Base-by-base conservation (phyloP, 2,329 filamentous ascomycete species). In the Neocatenulostroma microsporum region DNA sequence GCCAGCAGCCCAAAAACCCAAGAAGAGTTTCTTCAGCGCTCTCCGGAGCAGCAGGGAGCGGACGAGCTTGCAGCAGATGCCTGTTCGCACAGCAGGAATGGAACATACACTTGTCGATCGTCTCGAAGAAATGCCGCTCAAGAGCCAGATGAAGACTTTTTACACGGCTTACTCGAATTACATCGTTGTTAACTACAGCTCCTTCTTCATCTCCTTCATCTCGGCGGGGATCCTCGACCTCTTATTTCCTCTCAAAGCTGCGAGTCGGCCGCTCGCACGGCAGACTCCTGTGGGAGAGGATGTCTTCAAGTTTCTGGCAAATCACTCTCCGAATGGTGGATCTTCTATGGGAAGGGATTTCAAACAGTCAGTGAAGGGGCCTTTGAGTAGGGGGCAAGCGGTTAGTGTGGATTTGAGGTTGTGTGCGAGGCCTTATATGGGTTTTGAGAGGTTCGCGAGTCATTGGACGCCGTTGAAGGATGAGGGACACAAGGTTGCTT, bases 261-360 rank as follows among this genome's bases (percentile, higher is more conserved):
- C 54, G 2, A 47, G 52, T 3, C 56, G 61, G 26, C 21, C 23
- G 12, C 26, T 24, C 12, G 26, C 34, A 19, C 35, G 26, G 2
- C 54, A 60, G 12, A n/a, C n/a, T n/a, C n/a, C n/a, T n/a, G 51
- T 63, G 31, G 63, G 68, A 30, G 65, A 62, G 43, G 72, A 78
- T 41, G 62, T 76, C 10, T 78, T 78, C 50, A 62, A 67, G 26
- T 66, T 76, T n/a, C 62, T 78, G 4, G 56, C 62, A 4, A 63
- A 70, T n/a, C 62, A 68, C 29, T n/a, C n/a, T n/a, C n/a, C n/a
- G n/a, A n/a, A n/a, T n/a, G 61, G 59, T 13, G 35, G 35, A 17
- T 38, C 35, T 2, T 41, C 42, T n/a, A 62, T 62, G 2, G 66
- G 64, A 33, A 31, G 31, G 17, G 57, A 62, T 0, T 70, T 73